Evolutionary conservation across 2,329 filamentous ascomycete genomes (phyloP).

Genomic region (Neurospora sp.): DNA sequence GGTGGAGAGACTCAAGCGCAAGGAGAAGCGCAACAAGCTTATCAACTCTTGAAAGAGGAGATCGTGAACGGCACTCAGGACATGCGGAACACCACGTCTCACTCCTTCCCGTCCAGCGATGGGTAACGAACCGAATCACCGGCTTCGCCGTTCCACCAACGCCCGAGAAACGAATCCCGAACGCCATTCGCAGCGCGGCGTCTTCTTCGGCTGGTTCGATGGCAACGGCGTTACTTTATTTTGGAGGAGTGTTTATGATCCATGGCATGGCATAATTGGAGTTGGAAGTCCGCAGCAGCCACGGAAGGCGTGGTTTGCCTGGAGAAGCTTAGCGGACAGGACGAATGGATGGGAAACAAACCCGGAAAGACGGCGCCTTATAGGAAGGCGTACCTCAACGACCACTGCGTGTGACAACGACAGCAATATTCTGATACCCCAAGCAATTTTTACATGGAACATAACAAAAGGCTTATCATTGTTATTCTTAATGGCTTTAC

Average conservation of each 20-base stretch:
- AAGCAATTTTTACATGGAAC: not conserved
- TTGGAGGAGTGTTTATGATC: not conserved
- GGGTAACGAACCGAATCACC: not conserved
- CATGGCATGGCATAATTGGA: not conserved
- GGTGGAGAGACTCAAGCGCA: conserved; percentile 83
- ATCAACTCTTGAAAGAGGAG: conserved; percentile 46
- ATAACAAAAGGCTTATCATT: not conserved
- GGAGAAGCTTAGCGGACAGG: not conserved
- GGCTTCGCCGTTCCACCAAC: not conserved
- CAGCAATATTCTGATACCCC: not conserved
- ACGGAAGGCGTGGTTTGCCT: not conserved
- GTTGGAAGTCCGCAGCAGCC: not conserved
- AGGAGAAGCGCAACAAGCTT: conserved; percentile 92
- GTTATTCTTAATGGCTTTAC: not conserved
- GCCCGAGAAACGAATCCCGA: not conserved
- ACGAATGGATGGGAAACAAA: not conserved
- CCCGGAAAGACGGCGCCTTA: not conserved
- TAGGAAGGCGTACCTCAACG: not conserved
- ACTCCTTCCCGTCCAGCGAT: not conserved
- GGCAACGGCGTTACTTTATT: not conserved
- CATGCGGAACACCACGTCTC: not conserved
- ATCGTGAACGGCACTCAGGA: not conserved
- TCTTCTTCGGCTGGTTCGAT: not conserved
- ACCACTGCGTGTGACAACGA: not conserved
- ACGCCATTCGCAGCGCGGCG: not conserved